Evolutionary conservation across 2,329 filamentous ascomycete species (phyloP).

Genomic region (Emmonsiellopsis sp.): DNA sequence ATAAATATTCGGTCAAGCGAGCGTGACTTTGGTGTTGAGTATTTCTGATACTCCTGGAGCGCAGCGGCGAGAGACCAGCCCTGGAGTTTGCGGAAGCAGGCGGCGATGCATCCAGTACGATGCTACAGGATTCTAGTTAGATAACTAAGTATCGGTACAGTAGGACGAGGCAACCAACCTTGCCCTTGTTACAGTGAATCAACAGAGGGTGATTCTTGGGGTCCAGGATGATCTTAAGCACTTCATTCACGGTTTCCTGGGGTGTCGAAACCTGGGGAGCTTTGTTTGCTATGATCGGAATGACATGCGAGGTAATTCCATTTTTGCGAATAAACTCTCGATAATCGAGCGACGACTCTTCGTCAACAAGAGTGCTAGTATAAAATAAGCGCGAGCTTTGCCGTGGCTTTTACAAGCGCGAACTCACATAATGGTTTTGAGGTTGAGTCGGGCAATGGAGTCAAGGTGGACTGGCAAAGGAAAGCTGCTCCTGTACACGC

Average conservation of each 20-base stretch:
- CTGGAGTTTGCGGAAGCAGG: conserved; percentile 63
- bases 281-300: conserved; percentile 83
- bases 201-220: conserved; percentile 68
- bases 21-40: conserved; percentile 44
- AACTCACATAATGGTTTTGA: conserved; percentile 72
- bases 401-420: not conserved
- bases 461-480: conserved; percentile 61
- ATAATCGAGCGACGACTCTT: conserved; percentile 45
- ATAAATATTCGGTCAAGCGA: conserved; percentile 24
- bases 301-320: conserved; percentile 62
- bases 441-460: conserved; percentile 57
- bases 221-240: conserved; percentile 64
- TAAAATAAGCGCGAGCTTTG: conserved; percentile 3
- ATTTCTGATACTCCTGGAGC: conserved; percentile 64
- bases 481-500: conserved; percentile 75
- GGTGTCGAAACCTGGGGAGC: conserved; percentile 58
- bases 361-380: conserved; percentile 53
- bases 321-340: conserved; percentile 54
- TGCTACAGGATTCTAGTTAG: conserved; percentile 44
- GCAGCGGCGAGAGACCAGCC: conserved; percentile 57
- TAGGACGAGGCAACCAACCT: conserved; percentile 37
- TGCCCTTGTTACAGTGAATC: conserved; percentile 90
- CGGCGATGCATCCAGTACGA: conserved; percentile 82
- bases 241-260: conserved; percentile 56
- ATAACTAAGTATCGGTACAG: not conserved